Evolutionary conservation across 352 stramenopile genomes (phyloP), one percentile per base, ranked within the genome.

Genomic region (Globisporangium lucens): DNA sequence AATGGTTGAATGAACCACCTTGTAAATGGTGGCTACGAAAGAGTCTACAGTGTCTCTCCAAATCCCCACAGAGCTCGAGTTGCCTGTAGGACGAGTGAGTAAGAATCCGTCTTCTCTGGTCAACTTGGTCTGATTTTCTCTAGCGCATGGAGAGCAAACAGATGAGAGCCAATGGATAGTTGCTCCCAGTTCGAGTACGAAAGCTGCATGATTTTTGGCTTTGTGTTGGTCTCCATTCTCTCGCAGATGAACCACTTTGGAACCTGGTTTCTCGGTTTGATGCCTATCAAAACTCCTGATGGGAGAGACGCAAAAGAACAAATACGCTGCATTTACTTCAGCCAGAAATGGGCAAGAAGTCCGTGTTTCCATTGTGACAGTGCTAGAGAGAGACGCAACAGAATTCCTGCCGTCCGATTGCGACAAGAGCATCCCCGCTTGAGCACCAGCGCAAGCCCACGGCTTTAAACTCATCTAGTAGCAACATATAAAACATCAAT

Each of bases 401-500:
- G 72, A 91, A 95, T 2, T 93, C 79, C 57, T 90, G 76, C 22
- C 83, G 83, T 56, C 71, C 77, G 30, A 93, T 70, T 13, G 72
- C 82, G 58, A 90, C 63, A 4, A 94, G 63, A 2, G 75, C 66
- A 59, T 87, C 69, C 30, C 83, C 83, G 0, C 62, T 73, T 0
- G 87, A 74, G 59, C 84, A 71, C 87, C 87, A 95, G 5, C 87
- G 82, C 66, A 95, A 56, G 20, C 80, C 79, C 0, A 90, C 68
- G 0, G 75, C 80, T 69, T 91, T 89, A 58, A 94, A 93, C 27
- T 77, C 76, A 15, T 80, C 85, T 93, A 56, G 61, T 15, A 56
- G 53, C 35, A 36, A 15, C 20, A 33, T 10, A 46, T 30, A 66
- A 4, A 22, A 47, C 43, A 67, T 58, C 52, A 58, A 38, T 38